Base-by-base conservation (phyloP, 192 early-diverging fungal genomes). In the Haplosporangium gracile region DNA sequence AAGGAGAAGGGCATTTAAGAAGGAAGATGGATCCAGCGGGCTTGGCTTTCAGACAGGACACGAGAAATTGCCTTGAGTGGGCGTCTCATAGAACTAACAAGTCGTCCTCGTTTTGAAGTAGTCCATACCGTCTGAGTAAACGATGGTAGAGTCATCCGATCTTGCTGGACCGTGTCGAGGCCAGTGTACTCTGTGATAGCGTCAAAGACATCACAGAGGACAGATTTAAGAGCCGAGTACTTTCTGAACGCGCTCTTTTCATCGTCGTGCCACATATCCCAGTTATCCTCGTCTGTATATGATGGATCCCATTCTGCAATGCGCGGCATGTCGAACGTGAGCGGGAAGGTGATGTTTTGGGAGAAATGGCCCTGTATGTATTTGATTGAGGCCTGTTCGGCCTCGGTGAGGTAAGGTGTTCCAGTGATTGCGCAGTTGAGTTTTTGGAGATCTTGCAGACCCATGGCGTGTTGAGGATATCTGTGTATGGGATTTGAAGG, bases 361-460 rank as follows among this genome's bases (percentile, higher is more conserved):
- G 60, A 65, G 10, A 10, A 65, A 3, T 32, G 29, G 60, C 32
- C 32, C 11, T 29, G 60, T 10, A 65, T 0, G 13, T 65, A 15
- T 32, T 32, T 65, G 29, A 65, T 65, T 13, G 60, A 32, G 26
- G 2, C 2, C 11, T 29, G 10, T 65, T 65, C 60, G 60, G 16
- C 60, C n/a, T 57, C 5, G 2, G 55, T 57, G n/a, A 57, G 22
- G 8, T 11, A 9, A 9, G 55, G 55, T 57, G 9, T 57, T 10
- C 8, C 55, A 24, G 55, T 57, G n/a, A 57, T 57, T 1, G 6
- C 7, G 10, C 55, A 57, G n/a, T 57, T n/a, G n/a, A 57, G 55
- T 24, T 57, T 57, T 57, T 57, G 55, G 55, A 57, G 55, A 26
- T n/a, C n/a, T n/a, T 57, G n/a, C 55, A 57, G 55, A 57, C 55